A percentile compares a stretch with the other conserved stretches of the same genome.
Evolutionary conservation across 495 filamentous ascomycete species (phyloP).

Genomic region (Chaetomidium leptoderma): DNA sequence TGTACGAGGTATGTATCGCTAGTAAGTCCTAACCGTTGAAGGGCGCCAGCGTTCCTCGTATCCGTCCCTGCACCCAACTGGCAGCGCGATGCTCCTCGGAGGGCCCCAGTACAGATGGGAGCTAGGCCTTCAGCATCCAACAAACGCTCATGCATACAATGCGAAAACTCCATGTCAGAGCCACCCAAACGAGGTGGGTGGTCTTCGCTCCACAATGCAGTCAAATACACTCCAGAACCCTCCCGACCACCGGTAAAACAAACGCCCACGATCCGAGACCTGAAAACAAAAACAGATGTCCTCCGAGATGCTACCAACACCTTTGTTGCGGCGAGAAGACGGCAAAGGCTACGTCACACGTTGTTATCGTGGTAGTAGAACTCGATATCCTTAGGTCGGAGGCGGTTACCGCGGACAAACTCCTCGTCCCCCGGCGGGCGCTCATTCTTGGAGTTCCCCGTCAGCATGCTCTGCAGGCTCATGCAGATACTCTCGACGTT

Average conservation of each 20-base stretch:
- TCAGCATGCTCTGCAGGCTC: conserved; percentile 97
- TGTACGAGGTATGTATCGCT: not conserved
- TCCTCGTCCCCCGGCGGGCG: conserved; percentile 80
- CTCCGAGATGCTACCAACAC: not conserved
- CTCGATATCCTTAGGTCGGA: conserved; percentile 75
- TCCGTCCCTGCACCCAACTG: not conserved
- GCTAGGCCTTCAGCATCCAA: too few species aligned
- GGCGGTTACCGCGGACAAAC: conserved; percentile 73
- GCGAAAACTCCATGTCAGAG: not conserved
- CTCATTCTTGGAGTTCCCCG: conserved; percentile 85
- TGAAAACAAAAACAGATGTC: conserved; percentile 4
- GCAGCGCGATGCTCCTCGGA: not conserved
- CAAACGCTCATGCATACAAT: too few species aligned
- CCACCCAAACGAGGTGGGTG: not conserved
- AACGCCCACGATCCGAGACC: conserved; percentile 9
- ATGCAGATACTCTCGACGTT: conserved; percentile 96
- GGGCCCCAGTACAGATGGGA: not conserved
- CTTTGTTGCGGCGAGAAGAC: not conserved
- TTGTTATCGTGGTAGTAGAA: conserved; percentile 86
- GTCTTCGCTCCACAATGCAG: conserved; percentile 7
- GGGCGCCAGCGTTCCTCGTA: not conserved
- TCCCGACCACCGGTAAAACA: not conserved
- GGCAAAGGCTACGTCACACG: conserved; percentile 48
- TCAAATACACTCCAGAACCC: not conserved
- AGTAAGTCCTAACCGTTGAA: not conserved